phyloP scores from a whole-genome alignment of 371 early-diverging fungal genomes.

The Mortierella sp. region DNA sequence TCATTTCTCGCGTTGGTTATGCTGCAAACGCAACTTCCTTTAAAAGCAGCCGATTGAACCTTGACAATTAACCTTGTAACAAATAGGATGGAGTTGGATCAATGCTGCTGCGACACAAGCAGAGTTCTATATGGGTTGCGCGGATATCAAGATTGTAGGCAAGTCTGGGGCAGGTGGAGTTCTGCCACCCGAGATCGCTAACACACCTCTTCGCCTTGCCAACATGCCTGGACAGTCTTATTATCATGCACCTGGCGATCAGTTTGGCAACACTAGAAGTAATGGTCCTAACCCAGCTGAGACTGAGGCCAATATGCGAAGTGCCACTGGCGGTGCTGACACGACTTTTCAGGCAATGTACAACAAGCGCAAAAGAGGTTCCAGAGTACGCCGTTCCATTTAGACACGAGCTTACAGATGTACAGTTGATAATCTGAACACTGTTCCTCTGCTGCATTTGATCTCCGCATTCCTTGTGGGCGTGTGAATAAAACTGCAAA shows the following conservation, averaged over 20 bases:
- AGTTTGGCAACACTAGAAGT: conserved; percentile 44
- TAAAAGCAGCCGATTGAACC: neutral
- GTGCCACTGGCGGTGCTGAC: conserved; percentile 32
- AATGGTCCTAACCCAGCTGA: conserved; percentile 31
- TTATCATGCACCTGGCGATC: conserved; percentile 37
- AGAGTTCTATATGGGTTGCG: conserved; percentile 82
- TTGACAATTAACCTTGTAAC: neutral
- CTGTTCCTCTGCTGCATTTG: neutral
- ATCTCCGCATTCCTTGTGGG: too few relatives aligned
- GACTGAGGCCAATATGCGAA: conserved; percentile 24
- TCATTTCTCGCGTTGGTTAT: neutral
- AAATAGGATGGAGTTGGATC: conserved; percentile 79
- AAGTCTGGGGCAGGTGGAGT: neutral
- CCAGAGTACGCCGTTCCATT: neutral
- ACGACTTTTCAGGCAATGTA: conserved; percentile 7
- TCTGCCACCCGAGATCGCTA: conserved; percentile 34
- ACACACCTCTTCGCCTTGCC: conserved; percentile 23
- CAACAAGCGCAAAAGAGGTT: conserved; percentile 14
- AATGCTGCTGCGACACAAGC: conserved; percentile 70
- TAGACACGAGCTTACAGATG: neutral
- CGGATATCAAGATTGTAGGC: conserved; percentile 71
- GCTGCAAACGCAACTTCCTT: neutral
- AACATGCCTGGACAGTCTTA: conserved; percentile 47
- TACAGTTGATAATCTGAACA: too few relatives aligned
- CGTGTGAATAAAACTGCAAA: neutral